Evolutionary conservation across 768 basidiomycete genomes (phyloP).

Genomic region (Tylopilus balloui): DNA sequence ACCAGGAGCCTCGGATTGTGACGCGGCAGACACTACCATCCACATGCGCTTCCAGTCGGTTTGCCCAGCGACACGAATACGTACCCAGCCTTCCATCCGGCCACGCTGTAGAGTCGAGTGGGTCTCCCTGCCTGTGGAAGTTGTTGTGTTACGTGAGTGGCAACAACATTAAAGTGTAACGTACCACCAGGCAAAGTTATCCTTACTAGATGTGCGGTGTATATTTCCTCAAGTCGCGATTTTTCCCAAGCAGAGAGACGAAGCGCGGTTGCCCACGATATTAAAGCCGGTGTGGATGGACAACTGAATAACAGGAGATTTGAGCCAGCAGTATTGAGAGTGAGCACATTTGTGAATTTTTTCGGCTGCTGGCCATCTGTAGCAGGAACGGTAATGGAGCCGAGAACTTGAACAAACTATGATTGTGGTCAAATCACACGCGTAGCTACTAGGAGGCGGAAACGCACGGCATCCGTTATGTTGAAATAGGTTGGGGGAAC

Average conservation of each 20-base stretch:
- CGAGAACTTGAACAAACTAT: conserved; percentile 76
- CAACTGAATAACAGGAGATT: conserved; percentile 90
- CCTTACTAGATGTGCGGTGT: conserved; percentile 89
- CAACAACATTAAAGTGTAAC: conserved; percentile 28
- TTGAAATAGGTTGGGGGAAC: conserved; percentile 87
- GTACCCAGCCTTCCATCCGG: conserved; percentile 87
- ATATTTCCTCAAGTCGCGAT: conserved; percentile 91
- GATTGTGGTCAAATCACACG: conserved; percentile 8
- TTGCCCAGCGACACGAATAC: conserved; percentile 90
- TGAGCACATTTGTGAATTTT: conserved; percentile 74
- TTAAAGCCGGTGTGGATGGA: conserved; percentile 59
- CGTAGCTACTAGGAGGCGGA: neutral
- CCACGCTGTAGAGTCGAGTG: conserved; percentile 64
- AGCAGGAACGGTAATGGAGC: conserved; percentile 63
- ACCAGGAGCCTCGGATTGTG: conserved; percentile 26
- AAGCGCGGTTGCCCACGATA: conserved; percentile 90
- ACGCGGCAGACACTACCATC: conserved; percentile 63
- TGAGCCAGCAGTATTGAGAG: conserved; percentile 89
- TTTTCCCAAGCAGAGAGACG: conserved; percentile 94
- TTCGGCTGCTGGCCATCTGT: conserved; percentile 45
- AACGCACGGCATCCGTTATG: conserved; percentile 79
- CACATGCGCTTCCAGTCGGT: conserved; percentile 94
- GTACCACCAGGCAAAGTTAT: conserved; percentile 57
- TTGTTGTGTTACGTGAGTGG: conserved; percentile 8
- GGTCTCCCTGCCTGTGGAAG: conserved; percentile 40